Evolutionary conservation across 768 basidiomycete genomes (phyloP).

Genomic region (Kwoniella bestiolae): DNA sequence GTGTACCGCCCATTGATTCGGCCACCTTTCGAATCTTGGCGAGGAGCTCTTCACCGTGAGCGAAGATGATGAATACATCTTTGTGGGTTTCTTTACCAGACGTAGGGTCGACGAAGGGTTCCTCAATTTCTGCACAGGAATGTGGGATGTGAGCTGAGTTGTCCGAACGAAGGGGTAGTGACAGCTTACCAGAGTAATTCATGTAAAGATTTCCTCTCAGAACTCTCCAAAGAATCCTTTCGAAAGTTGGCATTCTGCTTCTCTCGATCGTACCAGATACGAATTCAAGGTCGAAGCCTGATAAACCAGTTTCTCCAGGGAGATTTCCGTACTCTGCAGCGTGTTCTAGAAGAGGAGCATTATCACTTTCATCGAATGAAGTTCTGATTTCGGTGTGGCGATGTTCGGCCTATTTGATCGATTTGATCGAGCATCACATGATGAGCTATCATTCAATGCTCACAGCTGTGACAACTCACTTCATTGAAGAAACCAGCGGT

Average conservation of each 20-base stretch:
- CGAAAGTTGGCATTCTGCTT: constrained; percentile 85
- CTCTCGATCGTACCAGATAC: constrained; percentile 97
- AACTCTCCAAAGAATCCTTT: constrained; percentile 97
- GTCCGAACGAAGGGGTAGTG: no score
- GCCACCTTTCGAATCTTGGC: constrained; percentile 97
- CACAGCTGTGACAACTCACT: constrained; percentile 60
- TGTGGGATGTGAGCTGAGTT: no score
- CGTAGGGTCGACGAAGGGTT: constrained; percentile 85
- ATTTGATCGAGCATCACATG: neutral
- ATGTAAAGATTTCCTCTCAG: constrained; percentile 97
- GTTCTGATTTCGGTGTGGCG: constrained; percentile 78
- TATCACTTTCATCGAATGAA: constrained; percentile 88
- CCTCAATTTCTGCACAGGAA: constrained; percentile 82
- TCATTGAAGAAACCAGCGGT: constrained; percentile 95
- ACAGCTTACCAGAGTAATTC: constrained; percentile 67
- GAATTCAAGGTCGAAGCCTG: constrained; percentile 86
- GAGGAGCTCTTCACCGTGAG: constrained; percentile 88
- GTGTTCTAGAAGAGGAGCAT: constrained; percentile 73
- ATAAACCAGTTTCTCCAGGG: constrained; percentile 53
- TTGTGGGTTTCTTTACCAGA: constrained; percentile 85
- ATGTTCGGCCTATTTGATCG: constrained; percentile 67
- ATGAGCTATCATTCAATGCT: neutral
- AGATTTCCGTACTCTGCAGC: constrained; percentile 69
- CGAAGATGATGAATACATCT: constrained; percentile 99
- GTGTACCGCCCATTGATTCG: constrained; percentile 97